Percentiles rank a stretch among this genome's conserved stretches.
These are phyloP conservation scores for Hyaloperonospora brassicae DNA, from an alignment of 352 stramenopile genomes.

Conservation along the genomic window DNA sequence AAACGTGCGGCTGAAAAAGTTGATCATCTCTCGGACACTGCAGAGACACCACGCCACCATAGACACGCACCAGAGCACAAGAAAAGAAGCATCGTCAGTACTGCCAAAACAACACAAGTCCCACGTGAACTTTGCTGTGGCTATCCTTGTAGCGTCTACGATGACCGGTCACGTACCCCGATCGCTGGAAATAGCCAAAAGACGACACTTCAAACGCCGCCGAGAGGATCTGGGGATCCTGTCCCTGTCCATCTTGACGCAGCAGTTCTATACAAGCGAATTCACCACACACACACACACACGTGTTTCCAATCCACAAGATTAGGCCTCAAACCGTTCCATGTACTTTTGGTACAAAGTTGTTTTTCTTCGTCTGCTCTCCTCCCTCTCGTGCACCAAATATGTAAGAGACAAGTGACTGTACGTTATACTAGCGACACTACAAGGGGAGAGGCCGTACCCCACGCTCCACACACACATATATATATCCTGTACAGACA, in stretches of 20 bases:
- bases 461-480: not conserved
- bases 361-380: no score
- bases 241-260: conserved; percentile 48
- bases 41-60: not conserved
- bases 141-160: no score
- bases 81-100: no score
- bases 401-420: no score
- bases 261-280: conserved; percentile 40
- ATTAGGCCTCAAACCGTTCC: no score
- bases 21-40: conserved; percentile 96
- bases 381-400: no score
- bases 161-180: conserved; percentile 32
- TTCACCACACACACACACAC: no score
- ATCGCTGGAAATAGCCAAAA: conserved; percentile 83
- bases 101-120: no score
- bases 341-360: no score
- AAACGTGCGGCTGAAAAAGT: conserved; percentile 99
- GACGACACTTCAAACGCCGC: conserved; percentile 68
- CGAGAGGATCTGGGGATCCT: conserved; percentile 62
- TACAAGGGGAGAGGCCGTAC: not conserved
- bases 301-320: no score
- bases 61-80: not conserved
- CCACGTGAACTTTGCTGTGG: no score
- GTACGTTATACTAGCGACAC: no score
- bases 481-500: not conserved